Conservation (phyloP, 495 filamentous ascomycete species). For the Peziza echinospora region DNA sequence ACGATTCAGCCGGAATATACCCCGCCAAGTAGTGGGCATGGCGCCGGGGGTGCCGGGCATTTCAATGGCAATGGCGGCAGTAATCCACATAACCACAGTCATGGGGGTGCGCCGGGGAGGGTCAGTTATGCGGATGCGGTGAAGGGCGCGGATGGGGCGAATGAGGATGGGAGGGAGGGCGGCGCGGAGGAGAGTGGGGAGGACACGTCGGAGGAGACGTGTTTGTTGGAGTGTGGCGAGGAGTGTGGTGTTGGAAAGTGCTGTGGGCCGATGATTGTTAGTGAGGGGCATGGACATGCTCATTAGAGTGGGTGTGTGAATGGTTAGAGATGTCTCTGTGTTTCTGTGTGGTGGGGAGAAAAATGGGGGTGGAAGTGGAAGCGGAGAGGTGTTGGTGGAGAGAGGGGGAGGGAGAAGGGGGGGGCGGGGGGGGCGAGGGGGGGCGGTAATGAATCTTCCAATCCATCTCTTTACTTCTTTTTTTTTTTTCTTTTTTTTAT, state of each 20-base stretch:
- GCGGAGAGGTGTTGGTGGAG: too few relatives aligned
- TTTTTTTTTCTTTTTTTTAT: too few relatives aligned
- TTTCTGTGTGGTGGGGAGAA: too few relatives aligned
- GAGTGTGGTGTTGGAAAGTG: conserved; percentile 56
- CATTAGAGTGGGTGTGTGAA: too few relatives aligned
- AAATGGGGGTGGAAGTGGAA: too few relatives aligned
- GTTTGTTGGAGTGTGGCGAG: conserved; percentile 70
- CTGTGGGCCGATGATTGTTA: conserved; percentile 24
- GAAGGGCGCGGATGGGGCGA: conserved; percentile 6
- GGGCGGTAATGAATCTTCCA: too few relatives aligned
- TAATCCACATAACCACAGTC: too few relatives aligned
- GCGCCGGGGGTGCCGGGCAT: conserved; percentile 16
- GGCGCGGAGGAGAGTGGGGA: conserved; percentile 13
- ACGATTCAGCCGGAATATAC: conserved; percentile 94
- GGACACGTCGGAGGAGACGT: conserved; percentile 34
- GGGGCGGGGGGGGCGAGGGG: too few relatives aligned
- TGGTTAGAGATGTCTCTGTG: too few relatives aligned
- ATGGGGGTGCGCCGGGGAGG: conserved; percentile 20
- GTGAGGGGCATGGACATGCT: not conserved
- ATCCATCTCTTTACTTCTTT: too few relatives aligned
- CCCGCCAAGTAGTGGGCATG: conserved; percentile 40
- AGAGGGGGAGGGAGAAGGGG: too few relatives aligned
- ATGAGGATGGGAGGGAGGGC: conserved; percentile 17
- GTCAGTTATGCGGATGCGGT: conserved; percentile 18
- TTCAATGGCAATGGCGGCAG: conserved; percentile 18